These are phyloP conservation scores for Suillus tomentosus DNA, from an alignment of 768 basidiomycete genomes.

Conservation along the genomic window DNA sequence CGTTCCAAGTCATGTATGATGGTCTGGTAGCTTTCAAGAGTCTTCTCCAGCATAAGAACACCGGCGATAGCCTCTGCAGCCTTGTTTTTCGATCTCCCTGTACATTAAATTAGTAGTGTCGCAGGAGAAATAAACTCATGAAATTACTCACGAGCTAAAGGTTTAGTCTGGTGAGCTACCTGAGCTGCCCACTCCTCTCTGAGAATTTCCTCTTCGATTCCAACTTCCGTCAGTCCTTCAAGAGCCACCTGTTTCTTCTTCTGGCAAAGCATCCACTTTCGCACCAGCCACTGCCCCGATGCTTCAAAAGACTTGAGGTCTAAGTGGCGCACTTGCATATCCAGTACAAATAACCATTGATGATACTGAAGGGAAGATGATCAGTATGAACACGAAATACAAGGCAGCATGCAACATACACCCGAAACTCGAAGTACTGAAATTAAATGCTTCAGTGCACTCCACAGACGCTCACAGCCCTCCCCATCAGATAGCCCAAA, in stretches of 20 bases:
- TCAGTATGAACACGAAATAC: slow-evolving; percentile 1
- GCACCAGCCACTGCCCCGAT: slow-evolving; percentile 19
- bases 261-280: slow-evolving; percentile 13
- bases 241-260: slow-evolving; percentile 5
- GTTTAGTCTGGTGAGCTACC: slow-evolving; percentile 23
- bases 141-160: slow-evolving; percentile 5
- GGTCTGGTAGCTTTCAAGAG: too few relatives aligned
- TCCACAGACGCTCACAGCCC: slow-evolving; percentile 6
- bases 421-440: slow-evolving; percentile 21
- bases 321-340: slow-evolving; percentile 26
- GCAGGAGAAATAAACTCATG: background rate
- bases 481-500: slow-evolving; percentile 34
- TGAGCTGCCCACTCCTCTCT: slow-evolving; percentile 23
- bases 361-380: slow-evolving; percentile 24
- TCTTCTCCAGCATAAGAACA: too few relatives aligned
- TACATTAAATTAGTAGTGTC: too few relatives aligned
- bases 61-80: too few relatives aligned
- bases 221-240: background rate
- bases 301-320: slow-evolving; percentile 11
- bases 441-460: slow-evolving; percentile 12
- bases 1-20: slow-evolving; percentile 7
- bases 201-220: slow-evolving; percentile 3
- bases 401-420: slow-evolving; percentile 13
- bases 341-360: slow-evolving; percentile 28
- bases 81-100: too few relatives aligned